Evolutionary conservation across 2,329 filamentous ascomycete species (phyloP).

Genomic region (Pseudogymnoascus verrucosus): DNA sequence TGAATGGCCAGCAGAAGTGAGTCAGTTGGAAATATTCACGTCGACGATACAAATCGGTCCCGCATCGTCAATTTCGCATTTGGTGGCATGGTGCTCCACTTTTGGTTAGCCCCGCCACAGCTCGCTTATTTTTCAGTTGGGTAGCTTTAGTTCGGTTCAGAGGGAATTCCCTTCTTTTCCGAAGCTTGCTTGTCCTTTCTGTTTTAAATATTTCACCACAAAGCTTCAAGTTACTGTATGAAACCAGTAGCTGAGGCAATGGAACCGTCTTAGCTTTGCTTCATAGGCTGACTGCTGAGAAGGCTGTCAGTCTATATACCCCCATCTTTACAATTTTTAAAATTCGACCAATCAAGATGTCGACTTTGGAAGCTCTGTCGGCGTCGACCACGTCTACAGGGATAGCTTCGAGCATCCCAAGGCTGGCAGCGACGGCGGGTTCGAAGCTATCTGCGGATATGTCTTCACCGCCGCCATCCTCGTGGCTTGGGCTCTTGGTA

Average conservation of each 20-base stretch:
- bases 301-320: neutral
- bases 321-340: neutral
- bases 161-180: constrained; percentile 3
- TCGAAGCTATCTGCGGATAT: neutral
- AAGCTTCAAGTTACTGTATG: constrained; percentile 6
- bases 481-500: constrained; percentile 52
- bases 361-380: constrained; percentile 5
- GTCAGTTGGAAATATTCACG: constrained; percentile 8
- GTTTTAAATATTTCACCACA: constrained; percentile 3
- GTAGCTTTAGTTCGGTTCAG: constrained; percentile 1
- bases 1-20: constrained; percentile 7
- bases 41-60: constrained; percentile 9
- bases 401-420: neutral
- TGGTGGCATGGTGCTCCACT: constrained; percentile 9
- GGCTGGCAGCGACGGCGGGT: neutral
- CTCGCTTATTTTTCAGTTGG: constrained; percentile 6
- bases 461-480: constrained; percentile 17
- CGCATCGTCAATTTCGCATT: constrained; percentile 10
- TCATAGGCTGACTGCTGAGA: constrained; percentile 4
- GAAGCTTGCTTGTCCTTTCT: constrained; percentile 6
- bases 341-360: neutral
- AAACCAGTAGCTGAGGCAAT: constrained; percentile 7
- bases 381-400: neutral
- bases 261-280: constrained; percentile 7
- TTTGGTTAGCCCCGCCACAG: constrained; percentile 8